Evolutionary conservation across 441 rosid species (phyloP).

Genomic region (Croton setiger): DNA sequence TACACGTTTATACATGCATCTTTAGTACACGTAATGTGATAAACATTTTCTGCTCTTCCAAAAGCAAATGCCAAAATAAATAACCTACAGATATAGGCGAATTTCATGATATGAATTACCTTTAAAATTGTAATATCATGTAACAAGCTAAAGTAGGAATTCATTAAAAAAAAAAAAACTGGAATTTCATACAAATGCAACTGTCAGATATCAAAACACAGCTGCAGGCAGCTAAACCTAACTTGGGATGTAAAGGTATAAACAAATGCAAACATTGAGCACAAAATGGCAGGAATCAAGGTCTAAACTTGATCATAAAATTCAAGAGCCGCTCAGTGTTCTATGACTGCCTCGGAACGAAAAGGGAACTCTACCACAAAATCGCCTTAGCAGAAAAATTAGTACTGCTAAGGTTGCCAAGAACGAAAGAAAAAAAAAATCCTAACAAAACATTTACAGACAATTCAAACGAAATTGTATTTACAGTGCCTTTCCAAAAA

Average conservation of each 20-base stretch:
- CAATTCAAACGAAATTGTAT: constrained; percentile 30
- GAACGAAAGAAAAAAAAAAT: constrained; percentile 23
- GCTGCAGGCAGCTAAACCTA: too few relatives aligned
- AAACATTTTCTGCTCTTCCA: too few relatives aligned
- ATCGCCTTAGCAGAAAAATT: constrained; percentile 41
- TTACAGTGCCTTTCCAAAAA: constrained; percentile 31
- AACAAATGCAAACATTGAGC: neutral
- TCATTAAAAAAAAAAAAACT: too few relatives aligned
- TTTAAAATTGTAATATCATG: too few relatives aligned
- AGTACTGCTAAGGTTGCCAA: constrained; percentile 31
- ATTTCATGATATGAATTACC: too few relatives aligned
- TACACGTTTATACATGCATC: neutral
- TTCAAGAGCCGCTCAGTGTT: neutral
- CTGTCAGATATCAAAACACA: too few relatives aligned
- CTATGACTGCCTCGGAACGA: neutral
- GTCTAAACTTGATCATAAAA: neutral
- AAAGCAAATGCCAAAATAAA: too few relatives aligned
- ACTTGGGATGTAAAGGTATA: too few relatives aligned
- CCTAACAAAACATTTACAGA: constrained; percentile 36
- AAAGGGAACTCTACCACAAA: constrained; percentile 35
- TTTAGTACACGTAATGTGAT: neutral
- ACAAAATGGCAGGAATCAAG: neutral
- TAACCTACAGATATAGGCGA: too few relatives aligned
- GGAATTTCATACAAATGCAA: too few relatives aligned
- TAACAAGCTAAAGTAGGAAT: too few relatives aligned